These are phyloP conservation scores for Waitea zeae DNA, from an alignment of 1,284 basidiomycete species.

Conservation along the genomic window DNA sequence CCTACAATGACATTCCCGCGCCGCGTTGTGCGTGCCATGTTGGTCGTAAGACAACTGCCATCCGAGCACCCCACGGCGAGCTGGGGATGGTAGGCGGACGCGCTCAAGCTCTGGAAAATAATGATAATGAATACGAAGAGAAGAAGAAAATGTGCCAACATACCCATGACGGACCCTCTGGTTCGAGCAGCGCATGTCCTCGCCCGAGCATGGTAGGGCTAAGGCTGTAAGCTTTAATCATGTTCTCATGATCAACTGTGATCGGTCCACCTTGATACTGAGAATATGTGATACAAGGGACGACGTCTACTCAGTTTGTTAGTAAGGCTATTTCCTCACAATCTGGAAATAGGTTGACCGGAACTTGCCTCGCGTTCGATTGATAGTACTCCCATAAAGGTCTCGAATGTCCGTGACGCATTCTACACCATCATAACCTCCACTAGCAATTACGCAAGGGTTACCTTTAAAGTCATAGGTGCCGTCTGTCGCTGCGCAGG, in stretches of 20 bases:
- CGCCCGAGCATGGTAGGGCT: conserved; percentile 57
- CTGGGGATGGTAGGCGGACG: conserved; percentile 79
- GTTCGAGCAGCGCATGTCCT: conserved; percentile 54
- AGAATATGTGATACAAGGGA: conserved; percentile 47
- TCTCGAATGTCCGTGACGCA: conserved; percentile 62
- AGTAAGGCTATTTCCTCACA: background rate
- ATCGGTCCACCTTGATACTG: conserved; percentile 46
- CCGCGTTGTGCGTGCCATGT: conserved; percentile 48
- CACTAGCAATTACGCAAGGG: conserved; percentile 56
- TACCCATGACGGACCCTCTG: conserved; percentile 71
- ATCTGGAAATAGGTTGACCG: background rate
- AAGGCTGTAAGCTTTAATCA: conserved; percentile 53
- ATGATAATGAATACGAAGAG: conserved; percentile 1
- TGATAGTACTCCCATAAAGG: conserved; percentile 40
- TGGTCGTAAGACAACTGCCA: conserved; percentile 60
- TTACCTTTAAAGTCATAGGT: conserved; percentile 26
- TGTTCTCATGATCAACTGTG: conserved; percentile 64
- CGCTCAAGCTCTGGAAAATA: conserved; percentile 36
- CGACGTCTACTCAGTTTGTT: conserved; percentile 52
- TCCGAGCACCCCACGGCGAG: conserved; percentile 69
- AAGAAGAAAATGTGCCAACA: conserved; percentile 8
- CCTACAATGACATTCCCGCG: conserved; percentile 52
- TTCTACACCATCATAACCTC: conserved; percentile 63
- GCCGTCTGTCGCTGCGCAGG: too few species aligned
- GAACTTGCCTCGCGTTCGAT: conserved; percentile 51